These are phyloP conservation scores for Hygrophila difformis DNA, from an alignment of 257 asterid genomes.

Conservation along the genomic window DNA sequence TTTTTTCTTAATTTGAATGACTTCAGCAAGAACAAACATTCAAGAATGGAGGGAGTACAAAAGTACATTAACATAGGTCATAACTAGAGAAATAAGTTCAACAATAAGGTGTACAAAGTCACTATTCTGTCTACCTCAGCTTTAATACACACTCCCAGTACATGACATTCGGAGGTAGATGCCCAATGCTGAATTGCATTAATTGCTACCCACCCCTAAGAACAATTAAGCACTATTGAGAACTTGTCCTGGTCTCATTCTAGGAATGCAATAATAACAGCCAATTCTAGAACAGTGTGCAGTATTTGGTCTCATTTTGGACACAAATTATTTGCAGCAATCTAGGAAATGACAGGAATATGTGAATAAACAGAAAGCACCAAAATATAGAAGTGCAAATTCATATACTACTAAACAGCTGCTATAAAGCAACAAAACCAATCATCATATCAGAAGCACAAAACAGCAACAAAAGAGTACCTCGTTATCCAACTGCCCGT, in stretches of 20 bases:
- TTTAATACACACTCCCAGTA: too few relatives aligned
- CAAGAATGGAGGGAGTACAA: too few relatives aligned
- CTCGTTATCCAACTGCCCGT: constrained; percentile 28
- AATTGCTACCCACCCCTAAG: neutral
- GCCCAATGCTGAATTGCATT: constrained; percentile 4
- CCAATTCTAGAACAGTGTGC: too few relatives aligned
- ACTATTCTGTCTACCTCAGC: too few relatives aligned
- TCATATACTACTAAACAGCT: neutral
- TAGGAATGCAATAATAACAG: neutral
- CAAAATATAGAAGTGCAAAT: neutral
- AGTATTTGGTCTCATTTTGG: neutral
- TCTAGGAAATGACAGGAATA: too few relatives aligned
- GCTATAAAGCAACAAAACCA: constrained; percentile 2
- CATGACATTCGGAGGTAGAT: too few relatives aligned
- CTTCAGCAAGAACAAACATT: too few relatives aligned
- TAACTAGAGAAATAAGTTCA: too few relatives aligned
- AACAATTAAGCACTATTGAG: constrained; percentile 4
- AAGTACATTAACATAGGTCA: too few relatives aligned
- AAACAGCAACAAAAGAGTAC: constrained; percentile 20
- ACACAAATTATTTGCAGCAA: too few relatives aligned
- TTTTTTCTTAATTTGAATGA: neutral
- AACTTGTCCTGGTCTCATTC: neutral
- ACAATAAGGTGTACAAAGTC: too few relatives aligned
- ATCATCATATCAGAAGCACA: constrained; percentile 4
- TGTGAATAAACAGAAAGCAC: too few relatives aligned